Percentiles rank a stretch among this genome's conserved stretches.
phyloP scores from a whole-genome alignment of 495 filamentous ascomycete species.

The Tuber aestivum region DNA sequence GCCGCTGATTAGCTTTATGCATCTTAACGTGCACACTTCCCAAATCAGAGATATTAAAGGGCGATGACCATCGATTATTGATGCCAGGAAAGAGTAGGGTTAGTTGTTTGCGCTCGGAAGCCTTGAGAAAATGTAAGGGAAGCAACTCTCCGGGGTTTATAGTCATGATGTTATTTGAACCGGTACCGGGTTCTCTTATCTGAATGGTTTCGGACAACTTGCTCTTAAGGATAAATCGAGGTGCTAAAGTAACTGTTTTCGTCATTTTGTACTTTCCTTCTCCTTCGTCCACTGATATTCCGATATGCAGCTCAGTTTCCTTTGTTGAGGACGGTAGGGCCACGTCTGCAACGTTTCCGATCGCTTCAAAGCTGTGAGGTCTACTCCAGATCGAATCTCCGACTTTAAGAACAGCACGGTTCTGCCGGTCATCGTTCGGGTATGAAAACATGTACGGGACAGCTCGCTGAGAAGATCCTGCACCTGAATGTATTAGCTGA shows the following conservation, averaged over 20 bases:
- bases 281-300: slow-evolving; percentile 79
- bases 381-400: slow-evolving; percentile 91
- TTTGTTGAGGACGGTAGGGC: slow-evolving; percentile 61
- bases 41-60: slow-evolving; percentile 92
- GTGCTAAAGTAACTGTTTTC: slow-evolving; percentile 88
- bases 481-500: slow-evolving; percentile 23
- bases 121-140: slow-evolving; percentile 80
- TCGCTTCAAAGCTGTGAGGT: slow-evolving; percentile 96
- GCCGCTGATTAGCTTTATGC: slow-evolving; percentile 79
- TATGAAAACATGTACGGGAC: slow-evolving; percentile 96
- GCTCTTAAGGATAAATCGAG: slow-evolving; percentile 91
- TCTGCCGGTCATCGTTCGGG: slow-evolving; percentile 74
- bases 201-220: slow-evolving; percentile 80
- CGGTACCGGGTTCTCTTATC: slow-evolving; percentile 71
- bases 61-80: slow-evolving; percentile 96
- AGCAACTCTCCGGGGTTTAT: slow-evolving; percentile 69
- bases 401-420: slow-evolving; percentile 78
- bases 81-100: slow-evolving; percentile 89
- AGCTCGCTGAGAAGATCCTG: slow-evolving; percentile 53
- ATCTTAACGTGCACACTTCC: slow-evolving; percentile 90
- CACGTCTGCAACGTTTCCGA: slow-evolving; percentile 83
- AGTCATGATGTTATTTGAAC: slow-evolving; percentile 71
- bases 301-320: slow-evolving; percentile 79
- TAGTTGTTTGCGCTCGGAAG: slow-evolving; percentile 73
- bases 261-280: slow-evolving; percentile 97